Evolutionary conservation across 805 yeast species (phyloP).

Genomic region (Vanderwaltozyma yarrowii): DNA sequence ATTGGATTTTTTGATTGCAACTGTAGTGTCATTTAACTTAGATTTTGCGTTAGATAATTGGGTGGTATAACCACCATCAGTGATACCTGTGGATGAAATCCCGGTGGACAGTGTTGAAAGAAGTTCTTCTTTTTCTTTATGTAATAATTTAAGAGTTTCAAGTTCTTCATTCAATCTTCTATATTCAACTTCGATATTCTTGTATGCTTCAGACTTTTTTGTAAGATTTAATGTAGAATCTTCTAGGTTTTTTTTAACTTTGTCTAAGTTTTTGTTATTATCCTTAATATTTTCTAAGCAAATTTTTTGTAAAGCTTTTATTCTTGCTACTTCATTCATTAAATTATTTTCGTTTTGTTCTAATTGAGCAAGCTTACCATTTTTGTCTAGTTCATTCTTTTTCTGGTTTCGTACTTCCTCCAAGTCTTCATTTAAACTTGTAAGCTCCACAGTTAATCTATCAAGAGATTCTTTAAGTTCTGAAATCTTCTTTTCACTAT

Average conservation of each 20-base stretch:
- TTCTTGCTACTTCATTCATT: slow-evolving; percentile 55
- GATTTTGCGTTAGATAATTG: slow-evolving; percentile 59
- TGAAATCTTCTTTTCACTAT: slow-evolving; percentile 33
- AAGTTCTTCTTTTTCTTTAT: slow-evolving; percentile 61
- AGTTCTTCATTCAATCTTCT: slow-evolving; percentile 36
- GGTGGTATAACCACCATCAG: slow-evolving; percentile 66
- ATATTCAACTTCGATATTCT: slow-evolving; percentile 36
- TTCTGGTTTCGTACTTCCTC: slow-evolving; percentile 41
- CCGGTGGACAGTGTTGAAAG: slow-evolving; percentile 79
- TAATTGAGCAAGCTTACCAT: slow-evolving; percentile 42
- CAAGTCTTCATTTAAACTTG: slow-evolving; percentile 50
- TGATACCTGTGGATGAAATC: slow-evolving; percentile 68
- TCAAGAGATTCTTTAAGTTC: slow-evolving; percentile 36
- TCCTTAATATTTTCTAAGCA: slow-evolving; percentile 48
- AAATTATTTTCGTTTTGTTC: slow-evolving; percentile 43
- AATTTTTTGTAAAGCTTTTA: slow-evolving; percentile 53
- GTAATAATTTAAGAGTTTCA: slow-evolving; percentile 35
- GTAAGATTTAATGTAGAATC: slow-evolving; percentile 28
- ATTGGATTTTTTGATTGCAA: slow-evolving; percentile 47
- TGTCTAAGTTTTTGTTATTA: slow-evolving; percentile 32
- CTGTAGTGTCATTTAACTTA: slow-evolving; percentile 41
- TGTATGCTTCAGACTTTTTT: slow-evolving; percentile 31
- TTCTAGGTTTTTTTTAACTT: slow-evolving; percentile 28
- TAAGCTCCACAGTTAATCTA: slow-evolving; percentile 44
- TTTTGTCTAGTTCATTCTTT: slow-evolving; percentile 38